phyloP scores from a whole-genome alignment of 169 alveolate genomes.

The Neospora caninum region DNA sequence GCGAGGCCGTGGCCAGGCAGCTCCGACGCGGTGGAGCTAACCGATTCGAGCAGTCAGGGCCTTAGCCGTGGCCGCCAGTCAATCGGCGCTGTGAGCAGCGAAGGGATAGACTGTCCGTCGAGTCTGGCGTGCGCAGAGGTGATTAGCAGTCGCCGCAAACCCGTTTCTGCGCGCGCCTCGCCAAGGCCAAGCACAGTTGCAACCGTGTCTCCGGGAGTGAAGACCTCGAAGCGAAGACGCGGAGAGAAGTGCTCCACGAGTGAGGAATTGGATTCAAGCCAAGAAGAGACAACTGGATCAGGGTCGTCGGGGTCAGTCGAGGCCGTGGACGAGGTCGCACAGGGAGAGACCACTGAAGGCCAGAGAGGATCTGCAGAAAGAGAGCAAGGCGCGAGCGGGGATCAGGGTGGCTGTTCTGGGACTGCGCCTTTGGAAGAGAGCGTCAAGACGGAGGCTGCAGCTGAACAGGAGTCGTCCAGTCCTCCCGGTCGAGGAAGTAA shows the following conservation, averaged over 20 bases:
- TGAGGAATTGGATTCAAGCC: not conserved
- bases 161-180: not conserved
- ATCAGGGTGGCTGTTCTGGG: not conserved
- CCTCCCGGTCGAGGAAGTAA: not conserved
- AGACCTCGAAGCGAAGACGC: not conserved
- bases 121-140: not conserved
- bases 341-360: not conserved
- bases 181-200: not conserved
- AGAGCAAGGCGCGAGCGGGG: not conserved
- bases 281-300: not conserved
- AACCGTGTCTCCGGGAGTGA: not conserved
- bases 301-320: not conserved
- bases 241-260: not conserved
- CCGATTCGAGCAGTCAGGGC: not conserved
- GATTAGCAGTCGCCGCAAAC: not conserved
- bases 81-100: not conserved
- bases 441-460: not conserved
- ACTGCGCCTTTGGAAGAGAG: not conserved
- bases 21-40: not conserved
- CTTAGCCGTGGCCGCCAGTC: not conserved
- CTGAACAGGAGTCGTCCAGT: not conserved
- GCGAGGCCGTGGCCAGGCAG: no score
- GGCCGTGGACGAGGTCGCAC: not conserved
- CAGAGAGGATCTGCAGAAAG: not conserved
- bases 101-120: not conserved